A percentile compares a stretch with the other conserved stretches of the same genome.
Evolutionary conservation across 306 rosid species (phyloP).

Genomic region (Cyamopsis tetragonoloba): DNA sequence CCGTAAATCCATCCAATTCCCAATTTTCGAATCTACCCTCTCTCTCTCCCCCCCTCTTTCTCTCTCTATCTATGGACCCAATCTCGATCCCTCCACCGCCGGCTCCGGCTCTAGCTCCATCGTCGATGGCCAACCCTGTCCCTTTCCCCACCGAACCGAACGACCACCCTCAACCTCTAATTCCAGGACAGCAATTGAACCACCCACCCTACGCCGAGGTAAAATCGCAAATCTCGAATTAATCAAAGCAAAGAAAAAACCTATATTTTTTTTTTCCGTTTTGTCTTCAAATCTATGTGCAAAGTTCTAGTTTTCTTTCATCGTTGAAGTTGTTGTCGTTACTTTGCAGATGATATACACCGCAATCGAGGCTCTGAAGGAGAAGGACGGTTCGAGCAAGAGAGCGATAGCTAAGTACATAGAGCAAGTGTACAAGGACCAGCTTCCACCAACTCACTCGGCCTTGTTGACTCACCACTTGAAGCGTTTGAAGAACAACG

Average conservation of each 20-base stretch:
- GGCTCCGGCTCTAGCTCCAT: not conserved
- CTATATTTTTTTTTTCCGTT: not conserved
- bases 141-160: slow-evolving; percentile 29
- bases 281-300: not conserved
- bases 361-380: slow-evolving; percentile 71
- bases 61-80: slow-evolving; percentile 56
- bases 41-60: slow-evolving; percentile 5
- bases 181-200: not conserved
- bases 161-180: slow-evolving; percentile 17
- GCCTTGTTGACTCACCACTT: slow-evolving; percentile 66
- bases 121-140: slow-evolving; percentile 1
- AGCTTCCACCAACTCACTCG: slow-evolving; percentile 51
- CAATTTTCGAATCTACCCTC: slow-evolving; percentile 34
- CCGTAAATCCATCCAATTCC: slow-evolving; percentile 22
- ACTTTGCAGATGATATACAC: slow-evolving; percentile 60
- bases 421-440: slow-evolving; percentile 53
- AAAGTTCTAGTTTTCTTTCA: not conserved
- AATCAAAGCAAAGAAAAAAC: not conserved
- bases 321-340: not conserved
- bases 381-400: slow-evolving; percentile 72
- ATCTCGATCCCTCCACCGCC: slow-evolving; percentile 31
- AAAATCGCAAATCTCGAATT: not conserved
- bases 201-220: slow-evolving; percentile 83
- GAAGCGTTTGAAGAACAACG: slow-evolving; percentile 57
- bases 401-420: slow-evolving; percentile 75